Conservation (phyloP, 176 grass and related monocot species). For the Carex kokanica region DNA sequence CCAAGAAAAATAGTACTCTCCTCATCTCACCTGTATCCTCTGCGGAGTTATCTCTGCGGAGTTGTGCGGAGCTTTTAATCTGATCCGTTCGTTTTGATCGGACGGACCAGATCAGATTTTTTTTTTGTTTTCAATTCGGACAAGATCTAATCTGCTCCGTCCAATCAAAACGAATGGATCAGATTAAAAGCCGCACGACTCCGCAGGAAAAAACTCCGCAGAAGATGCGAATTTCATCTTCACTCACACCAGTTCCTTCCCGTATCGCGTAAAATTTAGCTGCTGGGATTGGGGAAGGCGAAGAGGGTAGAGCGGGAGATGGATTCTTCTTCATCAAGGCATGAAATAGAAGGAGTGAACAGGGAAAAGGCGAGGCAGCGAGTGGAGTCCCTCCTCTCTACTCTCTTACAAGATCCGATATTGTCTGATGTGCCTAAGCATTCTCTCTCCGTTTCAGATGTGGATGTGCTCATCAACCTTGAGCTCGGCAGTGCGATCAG, state of each 20-base stretch:
- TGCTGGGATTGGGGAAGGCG: background rate
- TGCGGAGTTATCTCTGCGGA: too few species aligned
- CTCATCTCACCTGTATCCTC: too few species aligned
- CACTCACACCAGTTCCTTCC: background rate
- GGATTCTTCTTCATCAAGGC: background rate
- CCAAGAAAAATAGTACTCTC: background rate
- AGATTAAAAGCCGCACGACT: too few species aligned
- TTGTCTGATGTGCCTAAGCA: constrained; percentile 54
- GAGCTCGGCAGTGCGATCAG: constrained; percentile 84
- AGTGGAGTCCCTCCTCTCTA: constrained; percentile 60
- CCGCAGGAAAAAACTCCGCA: too few species aligned
- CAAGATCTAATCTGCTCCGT: too few species aligned
- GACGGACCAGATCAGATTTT: too few species aligned
- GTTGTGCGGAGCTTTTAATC: too few species aligned
- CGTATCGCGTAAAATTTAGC: background rate
- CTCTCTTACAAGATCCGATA: constrained; percentile 76
- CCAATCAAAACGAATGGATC: too few species aligned
- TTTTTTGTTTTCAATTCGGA: too few species aligned
- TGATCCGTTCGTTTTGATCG: too few species aligned
- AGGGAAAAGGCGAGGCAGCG: constrained; percentile 51
- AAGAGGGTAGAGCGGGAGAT: background rate
- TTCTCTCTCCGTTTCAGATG: constrained; percentile 51
- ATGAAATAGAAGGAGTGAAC: background rate
- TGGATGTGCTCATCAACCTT: constrained; percentile 78
- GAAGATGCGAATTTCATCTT: too few species aligned